Conservation (phyloP, 2,329 filamentous ascomycete species). For the Pseudogymnoascus sp. region DNA sequence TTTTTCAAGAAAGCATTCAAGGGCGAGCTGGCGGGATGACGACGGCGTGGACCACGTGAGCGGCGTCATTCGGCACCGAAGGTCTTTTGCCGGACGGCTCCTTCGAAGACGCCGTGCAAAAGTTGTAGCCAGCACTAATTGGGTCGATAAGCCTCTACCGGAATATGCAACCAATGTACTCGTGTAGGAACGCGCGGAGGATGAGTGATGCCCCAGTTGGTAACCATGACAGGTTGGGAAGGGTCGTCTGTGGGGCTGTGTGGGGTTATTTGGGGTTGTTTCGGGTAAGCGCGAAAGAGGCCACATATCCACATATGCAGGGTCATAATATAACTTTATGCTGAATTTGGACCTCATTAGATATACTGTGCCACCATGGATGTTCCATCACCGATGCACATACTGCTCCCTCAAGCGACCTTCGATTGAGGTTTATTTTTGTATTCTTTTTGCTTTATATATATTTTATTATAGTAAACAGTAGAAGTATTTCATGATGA, state of each 20-base stretch:
- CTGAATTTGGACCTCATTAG: background rate
- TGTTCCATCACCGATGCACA: background rate
- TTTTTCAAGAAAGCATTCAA: background rate
- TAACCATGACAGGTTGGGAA: background rate
- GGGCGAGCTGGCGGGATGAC: background rate
- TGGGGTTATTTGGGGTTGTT: background rate
- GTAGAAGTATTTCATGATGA: background rate
- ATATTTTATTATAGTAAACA: background rate
- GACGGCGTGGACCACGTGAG: background rate
- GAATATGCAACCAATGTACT: background rate
- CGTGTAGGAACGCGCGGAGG: background rate
- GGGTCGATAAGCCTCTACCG: background rate
- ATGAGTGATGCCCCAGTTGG: background rate
- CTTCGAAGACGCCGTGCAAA: background rate
- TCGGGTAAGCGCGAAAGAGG: background rate
- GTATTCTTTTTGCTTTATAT: background rate
- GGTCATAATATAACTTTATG: background rate
- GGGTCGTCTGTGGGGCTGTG: background rate
- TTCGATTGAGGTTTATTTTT: background rate
- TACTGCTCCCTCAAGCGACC: background rate
- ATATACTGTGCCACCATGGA: background rate
- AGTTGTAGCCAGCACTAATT: background rate
- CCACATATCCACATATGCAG: conserved; percentile 1
- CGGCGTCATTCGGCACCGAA: background rate
- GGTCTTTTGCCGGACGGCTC: background rate